Conservation (phyloP, 139 green algal genomes). For the Nannochloris sp. region DNA sequence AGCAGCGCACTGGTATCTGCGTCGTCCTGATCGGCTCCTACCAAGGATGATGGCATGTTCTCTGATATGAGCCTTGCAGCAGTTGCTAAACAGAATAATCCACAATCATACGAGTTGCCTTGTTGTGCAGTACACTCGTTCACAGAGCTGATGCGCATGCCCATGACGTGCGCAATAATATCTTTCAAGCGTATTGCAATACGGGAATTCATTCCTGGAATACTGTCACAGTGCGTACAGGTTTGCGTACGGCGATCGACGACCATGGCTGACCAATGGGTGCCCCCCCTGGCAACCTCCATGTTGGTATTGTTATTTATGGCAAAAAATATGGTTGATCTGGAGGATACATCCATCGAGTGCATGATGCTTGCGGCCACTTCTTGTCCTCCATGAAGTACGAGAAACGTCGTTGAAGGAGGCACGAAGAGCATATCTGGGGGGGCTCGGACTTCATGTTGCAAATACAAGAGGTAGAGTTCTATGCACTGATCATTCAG, state of each 20-base stretch:
- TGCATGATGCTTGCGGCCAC: not conserved
- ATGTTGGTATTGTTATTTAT: constrained; percentile 63
- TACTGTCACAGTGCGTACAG: constrained; percentile 53
- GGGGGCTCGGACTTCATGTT: not conserved
- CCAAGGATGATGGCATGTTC: no score
- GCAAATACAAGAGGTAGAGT: constrained; percentile 61
- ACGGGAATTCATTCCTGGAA: constrained; percentile 16
- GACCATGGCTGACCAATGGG: constrained; percentile 50
- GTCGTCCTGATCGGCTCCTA: no score
- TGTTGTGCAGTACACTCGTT: constrained; percentile 34
- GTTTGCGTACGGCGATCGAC: constrained; percentile 21
- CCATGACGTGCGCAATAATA: not conserved
- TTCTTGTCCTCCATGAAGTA: constrained; percentile 11
- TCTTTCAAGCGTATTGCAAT: constrained; percentile 10
- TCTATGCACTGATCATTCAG: constrained; percentile 66
- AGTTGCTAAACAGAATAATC: constrained; percentile 49
- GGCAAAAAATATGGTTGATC: constrained; percentile 41
- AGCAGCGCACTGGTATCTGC: no score
- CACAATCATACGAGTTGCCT: constrained; percentile 61
- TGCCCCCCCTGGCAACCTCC: constrained; percentile 28
- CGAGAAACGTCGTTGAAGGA: constrained; percentile 27
- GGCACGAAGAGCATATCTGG: constrained; percentile 13
- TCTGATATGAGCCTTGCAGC: constrained; percentile 10
- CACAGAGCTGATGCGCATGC: not conserved
- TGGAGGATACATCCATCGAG: not conserved